Percentiles rank a stretch among this genome's conserved stretches.
These are phyloP conservation scores for Helotiales sp. DNA, from an alignment of 2,329 filamentous ascomycete species.

Conservation along the genomic window DNA sequence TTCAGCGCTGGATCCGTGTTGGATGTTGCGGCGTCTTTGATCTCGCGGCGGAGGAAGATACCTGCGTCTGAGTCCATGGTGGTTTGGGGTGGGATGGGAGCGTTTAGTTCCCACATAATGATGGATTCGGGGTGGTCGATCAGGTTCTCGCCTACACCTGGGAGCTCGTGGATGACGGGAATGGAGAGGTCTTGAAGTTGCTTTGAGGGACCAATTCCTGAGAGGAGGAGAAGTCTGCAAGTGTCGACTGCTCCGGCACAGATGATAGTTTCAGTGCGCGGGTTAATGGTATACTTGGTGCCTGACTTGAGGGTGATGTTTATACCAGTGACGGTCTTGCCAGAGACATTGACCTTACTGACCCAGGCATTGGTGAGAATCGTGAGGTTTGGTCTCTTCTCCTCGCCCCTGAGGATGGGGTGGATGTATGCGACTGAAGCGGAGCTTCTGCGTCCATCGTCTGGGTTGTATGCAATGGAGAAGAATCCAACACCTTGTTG, in stretches of 20 bases:
- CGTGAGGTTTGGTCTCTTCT: conserved; percentile 82
- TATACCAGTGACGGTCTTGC: conserved; percentile 74
- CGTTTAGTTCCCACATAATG: conserved; percentile 57
- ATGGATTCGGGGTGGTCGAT: conserved; percentile 45
- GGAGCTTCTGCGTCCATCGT: conserved; percentile 81
- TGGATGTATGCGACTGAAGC: conserved; percentile 93
- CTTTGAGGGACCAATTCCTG: conserved; percentile 45
- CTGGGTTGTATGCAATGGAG: conserved; percentile 88
- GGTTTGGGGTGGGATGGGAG: conserved; percentile 46
- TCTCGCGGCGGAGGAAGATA: conserved; percentile 78
- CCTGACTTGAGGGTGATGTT: conserved; percentile 65
- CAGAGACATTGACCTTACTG: conserved; percentile 74
- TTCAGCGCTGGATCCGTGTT: conserved; percentile 51
- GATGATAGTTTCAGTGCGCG: conserved; percentile 72
- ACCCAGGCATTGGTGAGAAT: conserved; percentile 90
- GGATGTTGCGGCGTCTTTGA: conserved; percentile 62
- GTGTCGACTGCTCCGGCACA: conserved; percentile 47
- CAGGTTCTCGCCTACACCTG: conserved; percentile 46
- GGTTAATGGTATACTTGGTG: conserved; percentile 59
- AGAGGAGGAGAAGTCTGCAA: conserved; percentile 47
- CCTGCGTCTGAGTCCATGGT: conserved; percentile 58
- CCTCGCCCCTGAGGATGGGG: conserved; percentile 82
- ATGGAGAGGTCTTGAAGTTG: conserved; percentile 44
- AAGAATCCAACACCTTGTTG: conserved; percentile 86
- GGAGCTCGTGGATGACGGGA: conserved; percentile 40